A percentile compares a stretch with the other conserved stretches of the same genome.
phyloP scores from a whole-genome alignment of 192 early-diverging fungal genomes.

The Coemansia sp. region DNA sequence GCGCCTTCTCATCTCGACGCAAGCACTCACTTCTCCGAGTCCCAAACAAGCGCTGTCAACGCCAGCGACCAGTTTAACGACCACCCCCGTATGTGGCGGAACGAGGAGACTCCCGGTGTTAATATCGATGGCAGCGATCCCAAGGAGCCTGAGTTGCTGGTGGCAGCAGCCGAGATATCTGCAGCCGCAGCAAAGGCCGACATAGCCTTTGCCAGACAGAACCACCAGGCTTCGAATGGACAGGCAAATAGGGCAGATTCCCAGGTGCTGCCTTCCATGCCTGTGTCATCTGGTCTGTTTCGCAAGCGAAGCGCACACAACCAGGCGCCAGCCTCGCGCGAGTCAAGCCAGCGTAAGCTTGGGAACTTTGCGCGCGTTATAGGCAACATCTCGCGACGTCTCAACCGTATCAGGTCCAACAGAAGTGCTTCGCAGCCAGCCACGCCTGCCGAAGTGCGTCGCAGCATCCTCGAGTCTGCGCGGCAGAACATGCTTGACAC shows the following conservation, averaged over 20 bases:
- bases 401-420: slow-evolving; percentile 40
- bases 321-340: slow-evolving; percentile 3
- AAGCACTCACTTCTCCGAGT: slow-evolving; percentile 40
- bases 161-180: slow-evolving; percentile 7
- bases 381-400: slow-evolving; percentile 36
- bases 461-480: slow-evolving; percentile 39
- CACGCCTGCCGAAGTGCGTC: slow-evolving; percentile 42
- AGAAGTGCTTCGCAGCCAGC: slow-evolving; percentile 54
- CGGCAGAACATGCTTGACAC: slow-evolving; percentile 32
- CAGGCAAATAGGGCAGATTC: neutral
- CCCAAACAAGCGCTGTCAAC: slow-evolving; percentile 26
- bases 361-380: slow-evolving; percentile 46
- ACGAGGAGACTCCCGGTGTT: slow-evolving; percentile 14
- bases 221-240: neutral
- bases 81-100: slow-evolving; percentile 22
- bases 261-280: slow-evolving; percentile 23
- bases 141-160: neutral
- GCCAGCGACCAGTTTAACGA: slow-evolving; percentile 29
- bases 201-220: neutral
- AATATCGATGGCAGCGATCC: slow-evolving; percentile 4
- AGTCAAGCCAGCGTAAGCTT: slow-evolving; percentile 20
- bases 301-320: neutral
- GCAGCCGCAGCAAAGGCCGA: slow-evolving; percentile 2
- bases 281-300: slow-evolving; percentile 29
- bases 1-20: slow-evolving; percentile 45